Conservation (phyloP, 805 yeast genomes). For the Starmerella bombicola region DNA sequence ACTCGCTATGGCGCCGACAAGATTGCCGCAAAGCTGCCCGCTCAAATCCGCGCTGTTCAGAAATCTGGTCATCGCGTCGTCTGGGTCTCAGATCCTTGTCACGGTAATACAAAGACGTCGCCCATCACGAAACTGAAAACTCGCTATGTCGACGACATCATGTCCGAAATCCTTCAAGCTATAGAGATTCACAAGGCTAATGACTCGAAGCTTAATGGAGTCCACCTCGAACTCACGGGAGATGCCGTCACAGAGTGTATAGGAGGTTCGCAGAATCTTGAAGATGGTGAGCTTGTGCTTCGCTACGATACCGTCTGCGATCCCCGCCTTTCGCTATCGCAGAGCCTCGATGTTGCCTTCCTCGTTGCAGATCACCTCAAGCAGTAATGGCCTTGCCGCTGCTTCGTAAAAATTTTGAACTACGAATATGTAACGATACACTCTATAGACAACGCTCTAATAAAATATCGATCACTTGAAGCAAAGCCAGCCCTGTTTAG, state of each 20-base stretch:
- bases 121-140: constrained; percentile 32
- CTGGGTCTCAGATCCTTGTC: constrained; percentile 37
- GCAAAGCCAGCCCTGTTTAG: too few relatives aligned
- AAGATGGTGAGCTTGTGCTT: constrained; percentile 31
- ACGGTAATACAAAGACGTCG: constrained; percentile 34
- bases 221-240: constrained; percentile 35
- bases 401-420: too few relatives aligned
- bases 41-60: constrained; percentile 32
- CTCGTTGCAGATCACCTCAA: constrained; percentile 30
- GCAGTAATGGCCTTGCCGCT: background rate
- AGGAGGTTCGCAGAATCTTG: constrained; percentile 32
- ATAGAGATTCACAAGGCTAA: constrained; percentile 29
- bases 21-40: constrained; percentile 29
- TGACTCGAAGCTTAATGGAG: constrained; percentile 30
- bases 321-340: constrained; percentile 32
- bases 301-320: constrained; percentile 36
- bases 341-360: constrained; percentile 34
- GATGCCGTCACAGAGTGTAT: constrained; percentile 36
- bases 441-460: too few relatives aligned
- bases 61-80: constrained; percentile 32
- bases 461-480: too few relatives aligned
- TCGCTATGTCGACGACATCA: constrained; percentile 34
- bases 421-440: too few relatives aligned
- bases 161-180: constrained; percentile 31
- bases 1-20: constrained; percentile 33